These are phyloP conservation scores for Penicillium desertorum DNA, from an alignment of 495 filamentous ascomycete genomes.

Conservation along the genomic window DNA sequence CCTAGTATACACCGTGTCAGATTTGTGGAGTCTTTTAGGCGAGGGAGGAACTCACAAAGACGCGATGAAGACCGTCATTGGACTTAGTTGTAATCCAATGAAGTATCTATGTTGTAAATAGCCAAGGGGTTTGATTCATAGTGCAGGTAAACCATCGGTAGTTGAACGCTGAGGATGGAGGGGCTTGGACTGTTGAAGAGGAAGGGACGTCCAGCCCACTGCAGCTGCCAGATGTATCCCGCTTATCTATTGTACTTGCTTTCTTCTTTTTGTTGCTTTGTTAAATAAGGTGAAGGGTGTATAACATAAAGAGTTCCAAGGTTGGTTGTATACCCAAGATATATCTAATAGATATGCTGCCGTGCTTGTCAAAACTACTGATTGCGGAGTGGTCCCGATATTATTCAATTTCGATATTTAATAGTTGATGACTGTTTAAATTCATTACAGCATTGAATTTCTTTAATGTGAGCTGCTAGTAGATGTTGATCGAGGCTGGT, in stretches of 20 bases:
- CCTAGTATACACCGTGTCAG: conserved; percentile 17
- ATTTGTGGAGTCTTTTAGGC: not conserved
- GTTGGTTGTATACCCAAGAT: too few species aligned
- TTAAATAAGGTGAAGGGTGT: too few species aligned
- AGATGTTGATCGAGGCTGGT: too few species aligned
- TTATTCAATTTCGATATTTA: too few species aligned
- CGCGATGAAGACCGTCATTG: conserved; percentile 36
- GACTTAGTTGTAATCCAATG: not conserved
- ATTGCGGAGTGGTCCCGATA: too few species aligned
- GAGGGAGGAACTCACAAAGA: conserved; percentile 28
- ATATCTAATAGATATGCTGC: too few species aligned
- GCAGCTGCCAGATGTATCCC: not conserved
- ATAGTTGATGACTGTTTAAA: too few species aligned
- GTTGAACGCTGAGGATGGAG: not conserved
- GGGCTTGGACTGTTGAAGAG: not conserved
- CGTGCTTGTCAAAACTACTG: too few species aligned
- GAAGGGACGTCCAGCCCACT: not conserved
- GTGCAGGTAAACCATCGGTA: not conserved
- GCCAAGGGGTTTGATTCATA: not conserved
- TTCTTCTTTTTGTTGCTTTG: too few species aligned
- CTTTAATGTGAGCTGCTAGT: too few species aligned
- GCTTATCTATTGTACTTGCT: not conserved
- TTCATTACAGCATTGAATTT: too few species aligned
- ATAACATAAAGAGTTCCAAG: too few species aligned
- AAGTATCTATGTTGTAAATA: not conserved